phyloP scores from a whole-genome alignment of 495 filamentous ascomycete species.

The Talaromyces liani region DNA sequence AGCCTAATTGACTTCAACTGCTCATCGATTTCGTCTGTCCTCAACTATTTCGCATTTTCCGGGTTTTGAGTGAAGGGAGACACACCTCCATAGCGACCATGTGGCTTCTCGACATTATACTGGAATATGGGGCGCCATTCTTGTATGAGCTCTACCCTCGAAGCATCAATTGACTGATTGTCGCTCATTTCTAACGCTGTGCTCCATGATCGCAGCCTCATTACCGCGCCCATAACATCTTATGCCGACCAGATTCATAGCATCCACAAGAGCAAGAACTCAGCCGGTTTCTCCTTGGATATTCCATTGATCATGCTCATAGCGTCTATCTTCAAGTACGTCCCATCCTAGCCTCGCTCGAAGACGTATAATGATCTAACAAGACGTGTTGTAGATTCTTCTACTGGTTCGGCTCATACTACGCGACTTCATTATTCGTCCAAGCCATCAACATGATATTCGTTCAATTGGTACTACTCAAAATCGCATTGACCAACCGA shows the following conservation, averaged over 20 bases:
- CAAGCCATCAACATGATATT: slow-evolving; percentile 83
- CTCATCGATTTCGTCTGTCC: neutral
- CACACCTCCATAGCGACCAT: slow-evolving; percentile 13
- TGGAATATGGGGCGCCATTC: slow-evolving; percentile 41
- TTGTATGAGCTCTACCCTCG: slow-evolving; percentile 25
- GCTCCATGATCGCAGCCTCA: slow-evolving; percentile 38
- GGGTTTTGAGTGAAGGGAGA: slow-evolving; percentile 5
- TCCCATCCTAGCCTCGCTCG: neutral
- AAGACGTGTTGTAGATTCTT: slow-evolving; percentile 55
- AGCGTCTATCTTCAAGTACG: slow-evolving; percentile 82
- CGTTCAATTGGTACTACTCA: slow-evolving; percentile 75
- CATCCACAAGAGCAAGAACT: slow-evolving; percentile 74
- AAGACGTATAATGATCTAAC: neutral
- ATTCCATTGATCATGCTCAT: slow-evolving; percentile 98
- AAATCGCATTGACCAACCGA: slow-evolving; percentile 84
- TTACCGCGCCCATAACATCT: slow-evolving; percentile 76
- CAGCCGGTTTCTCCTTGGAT: slow-evolving; percentile 82
- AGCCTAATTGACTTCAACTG: neutral
- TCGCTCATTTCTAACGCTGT: slow-evolving; percentile 12
- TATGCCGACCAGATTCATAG: slow-evolving; percentile 89
- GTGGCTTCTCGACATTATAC: slow-evolving; percentile 30
- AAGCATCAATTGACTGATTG: neutral
- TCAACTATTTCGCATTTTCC: neutral
- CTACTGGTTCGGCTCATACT: slow-evolving; percentile 88
- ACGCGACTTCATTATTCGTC: slow-evolving; percentile 68